A percentile compares a stretch with the other conserved stretches of the same genome.
These are phyloP conservation scores for Geotrichum macrosporum DNA, from an alignment of 1,139 yeast genomes.

Conservation along the genomic window DNA sequence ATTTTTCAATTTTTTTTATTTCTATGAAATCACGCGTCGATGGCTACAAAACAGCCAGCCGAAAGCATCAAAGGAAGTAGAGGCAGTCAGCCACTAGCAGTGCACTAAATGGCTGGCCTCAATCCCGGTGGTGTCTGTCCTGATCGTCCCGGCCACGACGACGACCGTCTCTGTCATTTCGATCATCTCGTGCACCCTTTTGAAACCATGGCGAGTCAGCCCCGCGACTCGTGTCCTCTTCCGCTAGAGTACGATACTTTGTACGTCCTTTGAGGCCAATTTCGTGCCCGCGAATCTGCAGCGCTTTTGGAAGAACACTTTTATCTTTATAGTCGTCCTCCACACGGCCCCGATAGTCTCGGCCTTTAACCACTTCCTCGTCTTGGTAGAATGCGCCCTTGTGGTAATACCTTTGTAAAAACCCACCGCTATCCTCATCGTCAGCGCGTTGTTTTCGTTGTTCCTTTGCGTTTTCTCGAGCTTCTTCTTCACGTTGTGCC, in stretches of 20 bases:
- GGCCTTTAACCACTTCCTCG: constrained; percentile 32
- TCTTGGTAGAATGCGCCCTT: constrained; percentile 41
- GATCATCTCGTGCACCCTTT: constrained; percentile 13
- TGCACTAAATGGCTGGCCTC: too few relatives aligned
- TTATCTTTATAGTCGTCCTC: constrained; percentile 36
- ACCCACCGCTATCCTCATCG: constrained; percentile 20
- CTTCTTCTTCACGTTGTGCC: constrained; percentile 30
- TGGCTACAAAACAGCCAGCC: too few relatives aligned
- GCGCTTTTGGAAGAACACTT: constrained; percentile 32
- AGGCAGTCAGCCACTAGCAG: too few relatives aligned
- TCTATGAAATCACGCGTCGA: too few relatives aligned
- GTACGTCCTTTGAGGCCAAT: constrained; percentile 34
- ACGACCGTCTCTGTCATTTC: too few relatives aligned
- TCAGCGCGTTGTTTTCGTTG: constrained; percentile 17
- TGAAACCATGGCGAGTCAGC: constrained; percentile 11
- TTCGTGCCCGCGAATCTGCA: constrained; percentile 30
- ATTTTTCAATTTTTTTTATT: too few relatives aligned
- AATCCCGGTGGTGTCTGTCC: too few relatives aligned
- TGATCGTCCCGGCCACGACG: too few relatives aligned
- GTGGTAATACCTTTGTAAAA: constrained; percentile 36
- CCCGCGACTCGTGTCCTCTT: constrained; percentile 32
- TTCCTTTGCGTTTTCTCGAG: not conserved
- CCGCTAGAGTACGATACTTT: constrained; percentile 28
- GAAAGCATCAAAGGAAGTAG: too few relatives aligned
- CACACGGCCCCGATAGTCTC: constrained; percentile 33